Conservation (phyloP, 352 stramenopile species). For the Phytophthora megakarya region DNA sequence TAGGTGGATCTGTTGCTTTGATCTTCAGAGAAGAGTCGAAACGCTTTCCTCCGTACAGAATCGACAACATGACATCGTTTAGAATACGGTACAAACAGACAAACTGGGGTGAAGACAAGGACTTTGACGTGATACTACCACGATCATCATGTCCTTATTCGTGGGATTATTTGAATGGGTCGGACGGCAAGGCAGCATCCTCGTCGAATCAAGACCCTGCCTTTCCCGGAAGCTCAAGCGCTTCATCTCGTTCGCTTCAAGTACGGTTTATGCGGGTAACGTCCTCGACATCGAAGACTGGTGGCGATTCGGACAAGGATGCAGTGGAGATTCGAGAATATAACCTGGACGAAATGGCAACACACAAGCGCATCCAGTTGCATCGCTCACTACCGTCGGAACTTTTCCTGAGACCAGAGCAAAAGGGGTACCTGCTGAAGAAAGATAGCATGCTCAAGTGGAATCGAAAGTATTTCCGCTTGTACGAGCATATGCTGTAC, state of each 20-base stretch:
- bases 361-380: conserved; percentile 79
- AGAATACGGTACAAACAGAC: conserved; percentile 87
- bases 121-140: conserved; percentile 79
- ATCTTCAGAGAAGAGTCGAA: conserved; percentile 87
- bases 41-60: conserved; percentile 88
- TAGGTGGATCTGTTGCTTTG: conserved; percentile 84
- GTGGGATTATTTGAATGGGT: conserved; percentile 82
- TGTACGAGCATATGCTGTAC: conserved; percentile 90
- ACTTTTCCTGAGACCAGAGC: conserved; percentile 77
- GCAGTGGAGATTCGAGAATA: conserved; percentile 88
- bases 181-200: conserved; percentile 58
- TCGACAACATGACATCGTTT: conserved; percentile 92
- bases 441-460: conserved; percentile 91
- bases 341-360: conserved; percentile 87
- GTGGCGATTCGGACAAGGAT: conserved; percentile 70
- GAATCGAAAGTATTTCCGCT: conserved; percentile 88
- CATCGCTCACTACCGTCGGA: conserved; percentile 82
- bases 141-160: conserved; percentile 83
- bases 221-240: conserved; percentile 61
- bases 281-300: conserved; percentile 61
- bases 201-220: conserved; percentile 69
- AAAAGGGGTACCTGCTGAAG: conserved; percentile 83
- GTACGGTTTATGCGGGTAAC: conserved; percentile 90
- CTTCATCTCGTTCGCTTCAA: conserved; percentile 70
- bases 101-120: conserved; percentile 69